Percentiles rank a stretch among this genome's conserved stretches.
Evolutionary conservation across 2,329 filamentous ascomycete genomes (phyloP).

Genomic region (Orbilia brochopaga): DNA sequence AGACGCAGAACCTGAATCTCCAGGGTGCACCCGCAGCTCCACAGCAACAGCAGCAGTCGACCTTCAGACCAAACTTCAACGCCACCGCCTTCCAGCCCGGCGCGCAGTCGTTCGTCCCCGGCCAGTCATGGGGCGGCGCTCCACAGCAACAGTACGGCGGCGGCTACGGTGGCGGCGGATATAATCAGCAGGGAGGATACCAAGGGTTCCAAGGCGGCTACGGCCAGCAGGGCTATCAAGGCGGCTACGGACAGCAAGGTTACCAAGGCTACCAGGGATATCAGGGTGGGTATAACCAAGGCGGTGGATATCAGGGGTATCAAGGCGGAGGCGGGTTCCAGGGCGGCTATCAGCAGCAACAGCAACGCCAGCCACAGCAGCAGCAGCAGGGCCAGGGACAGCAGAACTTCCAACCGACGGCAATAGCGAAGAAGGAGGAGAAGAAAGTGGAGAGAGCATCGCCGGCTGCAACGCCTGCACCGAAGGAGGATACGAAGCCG

Average conservation of each 20-base stretch:
- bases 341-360: slow-evolving; percentile 58
- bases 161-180: slow-evolving; percentile 56
- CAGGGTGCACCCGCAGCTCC: slow-evolving; percentile 75
- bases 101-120: slow-evolving; percentile 74
- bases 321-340: slow-evolving; percentile 57
- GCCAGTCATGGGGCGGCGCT: slow-evolving; percentile 64
- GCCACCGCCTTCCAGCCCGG: slow-evolving; percentile 69
- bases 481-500: slow-evolving; percentile 59
- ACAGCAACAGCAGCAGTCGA: slow-evolving; percentile 64
- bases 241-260: slow-evolving; percentile 12
- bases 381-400: slow-evolving; percentile 60
- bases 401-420: slow-evolving; percentile 64
- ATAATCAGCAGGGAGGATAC: slow-evolving; percentile 60
- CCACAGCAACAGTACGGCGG: slow-evolving; percentile 61
- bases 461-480: slow-evolving; percentile 61
- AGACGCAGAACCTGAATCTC: slow-evolving; percentile 73
- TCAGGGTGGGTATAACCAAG: slow-evolving; percentile 59
- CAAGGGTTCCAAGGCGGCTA: slow-evolving; percentile 50
- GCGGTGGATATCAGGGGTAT: slow-evolving; percentile 63
- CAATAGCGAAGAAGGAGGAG: slow-evolving; percentile 66
- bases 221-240: slow-evolving; percentile 57
- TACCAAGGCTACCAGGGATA: slow-evolving; percentile 58
- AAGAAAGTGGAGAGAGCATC: slow-evolving; percentile 54
- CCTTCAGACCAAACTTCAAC: slow-evolving; percentile 55
- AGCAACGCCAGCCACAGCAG: slow-evolving; percentile 60